These are phyloP conservation scores for Hypoxylon rubiginosum DNA, from an alignment of 2,329 filamentous ascomycete genomes.

Conservation along the genomic window DNA sequence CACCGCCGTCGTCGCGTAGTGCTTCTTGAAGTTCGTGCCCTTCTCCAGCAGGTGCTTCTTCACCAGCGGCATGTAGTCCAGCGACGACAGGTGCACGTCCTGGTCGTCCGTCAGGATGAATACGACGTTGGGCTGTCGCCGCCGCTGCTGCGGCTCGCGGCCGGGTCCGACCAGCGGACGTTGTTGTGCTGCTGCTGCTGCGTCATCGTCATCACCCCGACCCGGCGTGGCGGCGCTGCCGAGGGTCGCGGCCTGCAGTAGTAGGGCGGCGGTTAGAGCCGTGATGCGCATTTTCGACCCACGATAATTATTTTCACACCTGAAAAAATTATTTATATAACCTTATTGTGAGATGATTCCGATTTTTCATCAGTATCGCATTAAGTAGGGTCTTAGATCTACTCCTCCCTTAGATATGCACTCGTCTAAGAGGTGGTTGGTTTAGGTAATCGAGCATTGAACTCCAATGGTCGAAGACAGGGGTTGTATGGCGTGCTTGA, in stretches of 20 bases:
- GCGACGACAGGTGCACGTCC: slow-evolving; percentile 67
- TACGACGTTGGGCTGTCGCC: slow-evolving; percentile 63
- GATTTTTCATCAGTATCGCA: neutral
- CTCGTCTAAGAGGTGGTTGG: neutral
- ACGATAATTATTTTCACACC: neutral
- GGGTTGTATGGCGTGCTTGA: slow-evolving; percentile 37
- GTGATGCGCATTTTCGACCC: slow-evolving; percentile 30
- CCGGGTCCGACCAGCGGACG: slow-evolving; percentile 14
- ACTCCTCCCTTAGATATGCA: neutral
- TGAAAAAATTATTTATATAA: too few species aligned
- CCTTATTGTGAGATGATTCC: too few species aligned
- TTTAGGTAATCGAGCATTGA: slow-evolving; percentile 4
- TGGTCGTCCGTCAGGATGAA: slow-evolving; percentile 75
- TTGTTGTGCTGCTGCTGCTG: slow-evolving; percentile 17
- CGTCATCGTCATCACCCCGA: neutral
- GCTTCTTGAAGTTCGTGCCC: slow-evolving; percentile 67
- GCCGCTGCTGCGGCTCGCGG: slow-evolving; percentile 16
- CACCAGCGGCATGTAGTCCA: slow-evolving; percentile 67
- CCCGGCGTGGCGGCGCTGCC: slow-evolving; percentile 9
- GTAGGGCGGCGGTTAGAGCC: slow-evolving; percentile 5
- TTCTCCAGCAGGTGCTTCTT: slow-evolving; percentile 64
- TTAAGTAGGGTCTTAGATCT: neutral
- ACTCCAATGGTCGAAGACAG: slow-evolving; percentile 33
- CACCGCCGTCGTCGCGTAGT: slow-evolving; percentile 65
- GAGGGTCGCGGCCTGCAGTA: slow-evolving; percentile 14